Percentiles rank a stretch among this genome's conserved stretches.
Conservation (phyloP, 106 monocot genomes). For the Platanthera zijinensis region DNA sequence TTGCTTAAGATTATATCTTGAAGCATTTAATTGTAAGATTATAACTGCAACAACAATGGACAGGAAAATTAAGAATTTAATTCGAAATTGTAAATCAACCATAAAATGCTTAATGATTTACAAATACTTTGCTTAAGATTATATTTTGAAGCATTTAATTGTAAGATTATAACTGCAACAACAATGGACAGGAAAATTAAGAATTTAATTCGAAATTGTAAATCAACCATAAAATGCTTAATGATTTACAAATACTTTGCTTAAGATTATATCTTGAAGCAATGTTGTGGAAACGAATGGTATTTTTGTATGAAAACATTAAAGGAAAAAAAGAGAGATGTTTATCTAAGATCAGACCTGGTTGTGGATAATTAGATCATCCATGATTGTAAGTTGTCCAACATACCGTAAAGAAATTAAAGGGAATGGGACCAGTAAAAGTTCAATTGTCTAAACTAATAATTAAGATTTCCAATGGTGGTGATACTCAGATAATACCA, state of each 20-base stretch:
- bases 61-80: neutral
- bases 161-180: too few species aligned
- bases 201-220: neutral
- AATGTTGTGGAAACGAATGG: neutral
- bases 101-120: neutral
- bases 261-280: neutral
- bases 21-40: too few species aligned
- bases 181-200: neutral
- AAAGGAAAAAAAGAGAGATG: neutral
- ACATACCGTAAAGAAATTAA: too few species aligned
- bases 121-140: neutral
- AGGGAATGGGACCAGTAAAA: too few species aligned
- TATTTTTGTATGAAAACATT: neutral
- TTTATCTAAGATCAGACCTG: neutral
- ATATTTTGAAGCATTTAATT: neutral
- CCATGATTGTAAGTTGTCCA: too few species aligned
- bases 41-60: too few species aligned
- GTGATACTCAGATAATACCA: too few species aligned
- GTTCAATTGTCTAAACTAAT: too few species aligned
- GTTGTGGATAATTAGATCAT: too few species aligned
- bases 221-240: neutral
- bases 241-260: neutral
- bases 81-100: neutral
- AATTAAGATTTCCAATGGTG: too few species aligned
- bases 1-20: neutral